Conservation (phyloP, 768 basidiomycete genomes). For the Hebeloma cylindrosporum region DNA sequence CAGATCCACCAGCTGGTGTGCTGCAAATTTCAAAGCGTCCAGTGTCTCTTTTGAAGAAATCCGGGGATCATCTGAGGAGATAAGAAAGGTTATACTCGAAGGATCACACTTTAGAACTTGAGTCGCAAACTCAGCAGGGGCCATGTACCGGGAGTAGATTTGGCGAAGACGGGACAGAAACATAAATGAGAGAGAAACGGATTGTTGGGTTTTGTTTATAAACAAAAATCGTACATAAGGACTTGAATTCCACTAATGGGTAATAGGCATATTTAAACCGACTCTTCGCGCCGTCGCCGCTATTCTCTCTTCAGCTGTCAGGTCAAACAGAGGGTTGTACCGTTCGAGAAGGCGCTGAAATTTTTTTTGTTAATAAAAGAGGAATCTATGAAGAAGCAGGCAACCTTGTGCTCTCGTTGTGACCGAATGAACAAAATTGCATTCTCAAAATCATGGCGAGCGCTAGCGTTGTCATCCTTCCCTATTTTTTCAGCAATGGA, state of each 20-base stretch:
- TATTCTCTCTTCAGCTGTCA: slow-evolving; percentile 78
- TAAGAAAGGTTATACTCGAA: slow-evolving; percentile 55
- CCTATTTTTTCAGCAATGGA: slow-evolving; percentile 46
- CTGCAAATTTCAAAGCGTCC: slow-evolving; percentile 54
- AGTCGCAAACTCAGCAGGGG: slow-evolving; percentile 27
- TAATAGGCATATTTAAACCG: slow-evolving; percentile 78
- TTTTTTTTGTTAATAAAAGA: not conserved
- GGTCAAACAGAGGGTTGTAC: slow-evolving; percentile 84
- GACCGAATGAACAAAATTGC: slow-evolving; percentile 67
- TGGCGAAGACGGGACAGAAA: slow-evolving; percentile 34
- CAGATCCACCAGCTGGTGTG: slow-evolving; percentile 49
- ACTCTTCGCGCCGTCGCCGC: slow-evolving; percentile 85
- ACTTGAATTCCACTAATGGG: slow-evolving; percentile 27
- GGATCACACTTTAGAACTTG: slow-evolving; percentile 64
- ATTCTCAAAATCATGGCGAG: slow-evolving; percentile 55
- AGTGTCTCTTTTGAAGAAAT: slow-evolving; percentile 53
- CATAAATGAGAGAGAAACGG: slow-evolving; percentile 15
- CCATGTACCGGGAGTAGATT: slow-evolving; percentile 27
- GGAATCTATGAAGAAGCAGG: not conserved
- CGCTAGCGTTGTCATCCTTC: slow-evolving; percentile 25
- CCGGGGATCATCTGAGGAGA: slow-evolving; percentile 42
- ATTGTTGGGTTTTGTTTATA: slow-evolving; percentile 20
- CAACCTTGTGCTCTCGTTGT: slow-evolving; percentile 76
- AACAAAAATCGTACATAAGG: not conserved
- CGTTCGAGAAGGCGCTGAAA: slow-evolving; percentile 72